Percentiles rank a stretch among this genome's conserved stretches.
Conservation (phyloP, 352 stramenopile species). For the Elongisporangium prolatum region DNA sequence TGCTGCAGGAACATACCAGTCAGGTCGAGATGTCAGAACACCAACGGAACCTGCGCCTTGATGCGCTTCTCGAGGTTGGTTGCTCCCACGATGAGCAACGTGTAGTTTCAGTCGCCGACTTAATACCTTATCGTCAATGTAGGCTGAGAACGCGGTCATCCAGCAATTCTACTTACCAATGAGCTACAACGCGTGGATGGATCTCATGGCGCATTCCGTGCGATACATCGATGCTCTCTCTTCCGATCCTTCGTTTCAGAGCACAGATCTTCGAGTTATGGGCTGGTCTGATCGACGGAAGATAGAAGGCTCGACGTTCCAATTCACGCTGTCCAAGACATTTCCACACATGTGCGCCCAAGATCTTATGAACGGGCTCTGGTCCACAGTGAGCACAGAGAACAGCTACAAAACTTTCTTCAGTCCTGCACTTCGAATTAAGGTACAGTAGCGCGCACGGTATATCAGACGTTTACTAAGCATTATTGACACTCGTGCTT, state of each 20-base stretch:
- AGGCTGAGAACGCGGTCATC: slow-evolving; percentile 25
- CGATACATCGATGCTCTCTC: slow-evolving; percentile 23
- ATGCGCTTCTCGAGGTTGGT: slow-evolving; percentile 8
- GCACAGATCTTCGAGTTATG: slow-evolving; percentile 32
- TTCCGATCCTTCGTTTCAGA: slow-evolving; percentile 22
- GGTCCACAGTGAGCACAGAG: slow-evolving; percentile 31
- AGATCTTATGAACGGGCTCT: slow-evolving; percentile 36
- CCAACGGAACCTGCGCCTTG: not conserved
- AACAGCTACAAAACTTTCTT: slow-evolving; percentile 42
- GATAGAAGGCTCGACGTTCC: slow-evolving; percentile 31
- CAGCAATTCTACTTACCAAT: slow-evolving; percentile 25
- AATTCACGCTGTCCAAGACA: slow-evolving; percentile 47
- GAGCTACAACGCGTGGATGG: slow-evolving; percentile 25
- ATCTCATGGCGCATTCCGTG: slow-evolving; percentile 28
- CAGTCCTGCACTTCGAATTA: slow-evolving; percentile 38
- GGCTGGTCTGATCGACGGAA: slow-evolving; percentile 37
- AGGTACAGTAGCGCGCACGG: slow-evolving; percentile 29
- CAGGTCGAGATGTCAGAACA: not conserved
- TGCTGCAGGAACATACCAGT: slow-evolving; percentile 12
- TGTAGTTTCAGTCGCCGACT: no score
- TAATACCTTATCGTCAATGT: no score
- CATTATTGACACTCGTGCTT: not conserved
- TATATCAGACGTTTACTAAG: not conserved
- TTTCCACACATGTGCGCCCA: slow-evolving; percentile 39
- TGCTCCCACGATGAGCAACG: not conserved